A percentile compares a stretch with the other conserved stretches of the same genome.
Conservation (phyloP, 345 rosid genomes). For the Rhodomyrtus tomentosa region DNA sequence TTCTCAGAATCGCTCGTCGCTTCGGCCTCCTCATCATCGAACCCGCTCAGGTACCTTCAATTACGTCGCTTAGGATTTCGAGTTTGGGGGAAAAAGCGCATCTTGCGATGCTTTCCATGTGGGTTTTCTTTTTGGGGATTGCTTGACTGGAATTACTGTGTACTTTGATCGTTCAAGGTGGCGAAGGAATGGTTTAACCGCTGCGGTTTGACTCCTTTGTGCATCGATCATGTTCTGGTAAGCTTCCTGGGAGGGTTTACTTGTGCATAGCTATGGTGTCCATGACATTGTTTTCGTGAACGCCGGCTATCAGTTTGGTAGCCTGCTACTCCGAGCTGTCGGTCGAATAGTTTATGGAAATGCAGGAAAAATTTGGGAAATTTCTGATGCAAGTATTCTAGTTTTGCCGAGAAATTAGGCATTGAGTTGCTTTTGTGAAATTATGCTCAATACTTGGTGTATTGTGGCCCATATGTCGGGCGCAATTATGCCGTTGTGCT, state of each 20-base stretch:
- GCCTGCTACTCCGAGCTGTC: neutral
- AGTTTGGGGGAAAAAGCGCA: neutral
- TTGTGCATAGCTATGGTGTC: neutral
- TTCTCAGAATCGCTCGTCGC: conserved; percentile 43
- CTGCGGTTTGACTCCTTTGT: conserved; percentile 73
- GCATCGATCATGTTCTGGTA: conserved; percentile 77
- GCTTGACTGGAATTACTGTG: neutral
- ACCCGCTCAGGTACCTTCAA: conserved; percentile 43
- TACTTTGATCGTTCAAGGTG: conserved; percentile 18
- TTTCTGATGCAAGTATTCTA: neutral
- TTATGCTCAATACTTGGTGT: neutral
- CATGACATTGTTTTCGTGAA: neutral
- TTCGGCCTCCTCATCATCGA: conserved; percentile 32
- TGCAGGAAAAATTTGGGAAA: neutral
- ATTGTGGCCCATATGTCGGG: neutral
- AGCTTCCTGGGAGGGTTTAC: conserved; percentile 11
- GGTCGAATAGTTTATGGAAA: neutral
- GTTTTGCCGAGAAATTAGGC: neutral
- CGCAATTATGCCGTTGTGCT: neutral
- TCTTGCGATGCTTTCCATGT: neutral
- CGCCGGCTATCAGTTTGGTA: neutral
- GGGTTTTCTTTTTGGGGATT: neutral
- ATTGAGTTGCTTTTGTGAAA: neutral
- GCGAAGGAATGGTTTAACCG: conserved; percentile 61
- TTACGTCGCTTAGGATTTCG: neutral